Evolutionary conservation across 2,329 filamentous ascomycete genomes (phyloP).

Genomic region (Ceratocystis destructans): DNA sequence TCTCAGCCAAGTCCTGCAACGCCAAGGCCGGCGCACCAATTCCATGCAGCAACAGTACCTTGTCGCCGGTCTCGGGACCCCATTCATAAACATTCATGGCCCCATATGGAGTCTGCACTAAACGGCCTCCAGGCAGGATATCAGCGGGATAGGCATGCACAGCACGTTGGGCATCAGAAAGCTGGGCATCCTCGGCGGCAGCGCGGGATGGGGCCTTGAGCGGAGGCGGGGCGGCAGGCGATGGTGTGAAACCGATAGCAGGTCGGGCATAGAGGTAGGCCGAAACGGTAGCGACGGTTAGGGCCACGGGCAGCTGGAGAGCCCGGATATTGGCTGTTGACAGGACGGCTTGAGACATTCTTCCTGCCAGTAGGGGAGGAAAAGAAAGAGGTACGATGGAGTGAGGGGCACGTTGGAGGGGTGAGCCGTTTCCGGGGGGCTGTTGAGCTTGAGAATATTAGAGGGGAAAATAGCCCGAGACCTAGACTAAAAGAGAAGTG

Average conservation of each 20-base stretch:
- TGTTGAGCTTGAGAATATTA: neutral
- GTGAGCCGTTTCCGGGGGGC: neutral
- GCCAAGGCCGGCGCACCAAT: conserved; percentile 67
- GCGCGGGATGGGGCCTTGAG: conserved; percentile 12
- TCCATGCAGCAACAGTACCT: conserved; percentile 64
- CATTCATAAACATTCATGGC: conserved; percentile 65
- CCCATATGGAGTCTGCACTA: conserved; percentile 58
- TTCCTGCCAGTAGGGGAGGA: neutral
- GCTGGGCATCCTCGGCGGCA: conserved; percentile 1
- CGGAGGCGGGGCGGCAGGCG: conserved; percentile 11
- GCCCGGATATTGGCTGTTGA: conserved; percentile 19
- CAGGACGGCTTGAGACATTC: conserved; percentile 16
- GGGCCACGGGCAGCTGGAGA: conserved; percentile 15
- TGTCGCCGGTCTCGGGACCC: conserved; percentile 57
- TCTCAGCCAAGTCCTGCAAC: conserved; percentile 50
- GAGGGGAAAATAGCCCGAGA: neutral
- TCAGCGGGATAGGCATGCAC: conserved; percentile 52
- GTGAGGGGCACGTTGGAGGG: neutral
- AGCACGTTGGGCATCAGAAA: conserved; percentile 24
- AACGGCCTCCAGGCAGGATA: conserved; percentile 52
- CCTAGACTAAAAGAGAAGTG: neutral
- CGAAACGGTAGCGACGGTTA: conserved; percentile 25
- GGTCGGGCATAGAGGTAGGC: conserved; percentile 27
- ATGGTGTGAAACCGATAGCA: conserved; percentile 20
- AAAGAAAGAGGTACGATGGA: neutral